phyloP scores from a whole-genome alignment of 2,329 filamentous ascomycete genomes.

The Arthroderma uncinatum region DNA sequence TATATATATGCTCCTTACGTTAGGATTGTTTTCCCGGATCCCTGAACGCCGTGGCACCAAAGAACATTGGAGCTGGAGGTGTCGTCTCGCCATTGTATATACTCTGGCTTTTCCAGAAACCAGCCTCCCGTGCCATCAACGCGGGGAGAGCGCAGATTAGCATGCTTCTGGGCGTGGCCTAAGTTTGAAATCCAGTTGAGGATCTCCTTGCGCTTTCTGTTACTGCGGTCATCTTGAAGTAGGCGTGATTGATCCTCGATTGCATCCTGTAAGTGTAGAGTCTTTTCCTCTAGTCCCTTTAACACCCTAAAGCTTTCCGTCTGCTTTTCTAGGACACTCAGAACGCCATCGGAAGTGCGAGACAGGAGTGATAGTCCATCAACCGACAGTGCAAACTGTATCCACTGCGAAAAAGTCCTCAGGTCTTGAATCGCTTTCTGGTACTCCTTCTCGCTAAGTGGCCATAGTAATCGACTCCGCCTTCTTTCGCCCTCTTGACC shows the following conservation, averaged over 20 bases:
- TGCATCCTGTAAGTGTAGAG: neutral
- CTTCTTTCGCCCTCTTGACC: neutral
- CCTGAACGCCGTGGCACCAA: constrained; percentile 3
- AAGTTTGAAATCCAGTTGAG: neutral
- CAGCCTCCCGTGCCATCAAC: constrained; percentile 1
- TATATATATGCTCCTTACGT: neutral
- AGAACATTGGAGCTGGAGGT: neutral
- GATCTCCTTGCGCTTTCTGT: neutral
- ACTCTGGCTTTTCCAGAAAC: neutral
- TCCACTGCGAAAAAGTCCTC: neutral
- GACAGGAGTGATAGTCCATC: constrained; percentile 1
- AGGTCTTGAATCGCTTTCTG: neutral
- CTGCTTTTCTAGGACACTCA: neutral
- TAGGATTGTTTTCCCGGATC: neutral
- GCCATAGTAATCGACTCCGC: neutral
- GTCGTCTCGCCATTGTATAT: constrained; percentile 4
- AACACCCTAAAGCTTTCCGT: neutral
- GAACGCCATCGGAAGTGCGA: neutral
- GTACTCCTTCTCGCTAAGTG: neutral
- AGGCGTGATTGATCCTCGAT: neutral
- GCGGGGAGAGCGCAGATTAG: neutral
- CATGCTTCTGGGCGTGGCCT: neutral
- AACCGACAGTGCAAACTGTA: constrained; percentile 3
- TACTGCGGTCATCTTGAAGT: neutral
- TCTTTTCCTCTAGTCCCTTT: neutral